A percentile compares a stretch with the other conserved stretches of the same genome.
Evolutionary conservation across 2,329 filamentous ascomycete genomes (phyloP).

Genomic region (Endoconidiophora laricicola): DNA sequence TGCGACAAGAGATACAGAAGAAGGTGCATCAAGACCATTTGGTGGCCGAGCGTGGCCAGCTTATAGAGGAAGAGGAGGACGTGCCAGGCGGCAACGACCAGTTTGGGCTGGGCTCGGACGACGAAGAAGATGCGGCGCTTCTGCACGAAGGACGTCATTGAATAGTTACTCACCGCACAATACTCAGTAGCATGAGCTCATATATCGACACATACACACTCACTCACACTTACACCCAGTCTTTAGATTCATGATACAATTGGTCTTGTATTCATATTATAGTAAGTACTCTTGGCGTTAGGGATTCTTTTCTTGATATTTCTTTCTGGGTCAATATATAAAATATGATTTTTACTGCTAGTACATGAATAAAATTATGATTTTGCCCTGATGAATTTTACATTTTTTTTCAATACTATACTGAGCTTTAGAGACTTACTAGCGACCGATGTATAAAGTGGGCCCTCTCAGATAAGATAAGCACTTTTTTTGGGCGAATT

Average conservation of each 20-base stretch:
- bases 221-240: not conserved
- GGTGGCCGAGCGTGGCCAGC: constrained; percentile 56
- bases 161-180: not conserved
- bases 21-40: constrained; percentile 29
- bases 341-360: no score
- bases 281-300: no score
- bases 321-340: not conserved
- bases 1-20: constrained; percentile 57
- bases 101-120: constrained; percentile 60
- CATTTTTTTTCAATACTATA: not conserved
- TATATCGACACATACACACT: not conserved
- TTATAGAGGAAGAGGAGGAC: constrained; percentile 88
- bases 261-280: no score
- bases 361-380: no score
- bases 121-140: constrained; percentile 10
- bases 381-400: no score
- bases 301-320: not conserved
- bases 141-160: not conserved
- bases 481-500: not conserved
- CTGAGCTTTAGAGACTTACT: not conserved
- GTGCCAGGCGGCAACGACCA: constrained; percentile 47
- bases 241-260: no score
- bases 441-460: not conserved
- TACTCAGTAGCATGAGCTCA: not conserved
- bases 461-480: not conserved